Conservation (phyloP, 129 eudicot genomes). For the Logfia minima region DNA sequence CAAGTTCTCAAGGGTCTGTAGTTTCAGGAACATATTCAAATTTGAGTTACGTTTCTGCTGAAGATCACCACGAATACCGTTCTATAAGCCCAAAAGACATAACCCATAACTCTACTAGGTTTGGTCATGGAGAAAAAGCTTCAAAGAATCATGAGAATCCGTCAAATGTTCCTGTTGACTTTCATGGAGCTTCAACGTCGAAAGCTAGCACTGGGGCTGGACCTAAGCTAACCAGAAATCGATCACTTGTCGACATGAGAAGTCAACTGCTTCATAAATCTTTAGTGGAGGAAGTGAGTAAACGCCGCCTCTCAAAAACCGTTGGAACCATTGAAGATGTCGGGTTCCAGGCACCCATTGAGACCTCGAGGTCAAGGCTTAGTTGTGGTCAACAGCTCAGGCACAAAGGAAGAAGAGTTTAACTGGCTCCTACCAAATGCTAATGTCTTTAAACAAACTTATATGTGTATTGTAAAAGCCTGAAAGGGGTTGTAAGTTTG, state of each 20-base stretch:
- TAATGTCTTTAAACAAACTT: constrained; percentile 5
- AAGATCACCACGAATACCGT: constrained; percentile 43
- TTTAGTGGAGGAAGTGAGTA: constrained; percentile 66
- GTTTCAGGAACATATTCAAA: constrained; percentile 62
- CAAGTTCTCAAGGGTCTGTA: constrained; percentile 68
- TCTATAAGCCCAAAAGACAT: constrained; percentile 42
- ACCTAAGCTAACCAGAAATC: constrained; percentile 55
- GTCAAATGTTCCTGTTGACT: constrained; percentile 23
- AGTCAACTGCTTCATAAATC: constrained; percentile 79
- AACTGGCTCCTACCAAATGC: constrained; percentile 11
- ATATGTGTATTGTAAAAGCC: constrained; percentile 8
- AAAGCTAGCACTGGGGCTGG: constrained; percentile 28
- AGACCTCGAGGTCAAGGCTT: constrained; percentile 40
- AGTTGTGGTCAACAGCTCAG: constrained; percentile 36
- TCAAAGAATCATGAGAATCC: constrained; percentile 28
- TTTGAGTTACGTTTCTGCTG: constrained; percentile 56
- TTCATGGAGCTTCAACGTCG: constrained; percentile 37
- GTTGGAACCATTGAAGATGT: constrained; percentile 71
- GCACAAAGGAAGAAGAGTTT: constrained; percentile 44
- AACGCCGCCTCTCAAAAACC: constrained; percentile 64
- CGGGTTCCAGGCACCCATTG: constrained; percentile 65
- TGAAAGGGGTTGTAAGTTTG: constrained; percentile 5
- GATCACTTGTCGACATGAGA: constrained; percentile 71
- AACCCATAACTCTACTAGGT: constrained; percentile 48
- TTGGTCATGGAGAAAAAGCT: constrained; percentile 39